Base-by-base conservation (phyloP, 1,284 basidiomycete genomes). In the Boletus sp. region DNA sequence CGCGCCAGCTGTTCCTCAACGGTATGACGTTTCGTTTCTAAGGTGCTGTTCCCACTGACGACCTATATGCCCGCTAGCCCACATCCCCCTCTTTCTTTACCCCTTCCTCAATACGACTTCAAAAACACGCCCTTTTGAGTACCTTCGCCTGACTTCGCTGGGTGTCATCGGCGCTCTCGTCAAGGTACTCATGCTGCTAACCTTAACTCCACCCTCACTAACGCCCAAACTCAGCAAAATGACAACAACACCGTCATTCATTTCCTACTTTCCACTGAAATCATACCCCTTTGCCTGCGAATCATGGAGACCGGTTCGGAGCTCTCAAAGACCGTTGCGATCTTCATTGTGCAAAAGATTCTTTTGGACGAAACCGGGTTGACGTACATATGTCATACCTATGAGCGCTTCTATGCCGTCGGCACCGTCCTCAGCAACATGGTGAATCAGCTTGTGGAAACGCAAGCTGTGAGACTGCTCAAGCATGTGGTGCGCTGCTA, bases 221-320 rank as follows among this genome's bases (percentile, higher is more conserved):
- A 57, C 40, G 17, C 23, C 27, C 16, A 12, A 37, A 17, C 39
- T 1, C 60, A 91, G 88, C 94, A 97, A 89, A 98, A 98, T 68
- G 96, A 99, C 73, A 99, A 99, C 71, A 93, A 88, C 61, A 90
- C 94, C 51, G 95, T 99, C 57, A 99, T 99, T 69, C 96, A 98
- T 71, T 99, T 99, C 74, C 79, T 99, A 41, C 81, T 99, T 33
- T 98, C 95, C 9, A 99, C 96, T 44, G 96, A 99, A 74, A 99
- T 99, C 69, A 99, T 99, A 64, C 96, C 96, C 20, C 86, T 99
- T 50, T 99, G 96, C 67, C 81, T 99, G 43, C 88, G 96, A 44
- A 99, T 99, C 71, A 99, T 99, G 96, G 96, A 99, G 72, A 99
- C 96, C 1, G 96, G 96, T 39, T 96, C 94, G 6, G 96, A 99